Evolutionary conservation across 2,329 filamentous ascomycete species (phyloP), one percentile per base, ranked within the genome.

Genomic region (Neofusicoccum laricinum): DNA sequence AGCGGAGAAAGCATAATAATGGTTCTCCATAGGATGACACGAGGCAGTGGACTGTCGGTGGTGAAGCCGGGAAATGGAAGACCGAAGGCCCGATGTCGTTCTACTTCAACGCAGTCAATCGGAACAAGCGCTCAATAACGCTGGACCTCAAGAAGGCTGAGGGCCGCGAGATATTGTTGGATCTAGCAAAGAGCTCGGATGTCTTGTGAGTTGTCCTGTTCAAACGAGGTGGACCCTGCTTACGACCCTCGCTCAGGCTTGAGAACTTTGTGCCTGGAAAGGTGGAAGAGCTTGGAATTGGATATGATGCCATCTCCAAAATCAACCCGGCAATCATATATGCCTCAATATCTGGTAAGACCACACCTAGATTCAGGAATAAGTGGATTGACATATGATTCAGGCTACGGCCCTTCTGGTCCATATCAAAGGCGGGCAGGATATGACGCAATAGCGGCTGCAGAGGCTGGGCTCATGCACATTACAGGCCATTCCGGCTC

Each of bases 241-340:
- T 6, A 59, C n/a, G 36, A 11, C 41, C 41, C 15, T 21, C 7
- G n/a, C 1, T 41, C n/a, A 62, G 58, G 5, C 69, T 81, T 4
- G 80, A 81, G 61, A 81, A 81, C 57, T 80, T 80, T 55, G 69
- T 80, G 7, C 79, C 79, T 0, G 79, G 79, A 2, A 78, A 75
- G 21, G 73, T 78, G 66, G 78, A 80, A 4, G 68, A 75, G 40
- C 67, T 81, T 2, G 76, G 77, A 2, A 67, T 82, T 14, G 78
- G 78, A 4, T 81, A 80, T 53, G 72, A 78, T 6, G 66, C 61
- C 3, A 67, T 82, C 36, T 71, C 68, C 3, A 68, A 71, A 34
- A 48, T 74, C 17, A 81, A 81, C 59, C 75, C 77, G 2, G 64
- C 71, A 2, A 69, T 82, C 19, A 79, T 82, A 36, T 76, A 78